Percentiles rank a stretch among this genome's conserved stretches.
These are phyloP conservation scores for Annulohypoxylon moriforme DNA, from an alignment of 495 filamentous ascomycete species.

Conservation along the genomic window DNA sequence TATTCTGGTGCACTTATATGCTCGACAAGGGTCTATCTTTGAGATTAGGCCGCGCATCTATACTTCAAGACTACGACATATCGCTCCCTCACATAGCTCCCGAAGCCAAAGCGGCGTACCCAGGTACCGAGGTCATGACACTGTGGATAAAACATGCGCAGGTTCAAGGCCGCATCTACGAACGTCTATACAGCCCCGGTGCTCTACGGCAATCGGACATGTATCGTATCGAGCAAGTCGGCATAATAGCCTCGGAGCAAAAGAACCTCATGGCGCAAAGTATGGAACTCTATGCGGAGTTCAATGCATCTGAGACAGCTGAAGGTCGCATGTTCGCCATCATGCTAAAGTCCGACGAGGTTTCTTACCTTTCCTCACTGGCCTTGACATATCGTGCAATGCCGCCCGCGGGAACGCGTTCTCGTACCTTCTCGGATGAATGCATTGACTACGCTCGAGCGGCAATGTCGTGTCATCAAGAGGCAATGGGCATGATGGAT, in stretches of 20 bases:
- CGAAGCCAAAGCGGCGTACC: constrained; percentile 46
- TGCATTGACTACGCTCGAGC: constrained; percentile 70
- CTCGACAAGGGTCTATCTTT: constrained; percentile 70
- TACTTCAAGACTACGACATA: constrained; percentile 74
- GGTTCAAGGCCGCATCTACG: constrained; percentile 69
- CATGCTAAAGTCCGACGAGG: constrained; percentile 65
- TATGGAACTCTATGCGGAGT: constrained; percentile 38
- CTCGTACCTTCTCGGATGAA: constrained; percentile 64
- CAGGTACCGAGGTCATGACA: constrained; percentile 52
- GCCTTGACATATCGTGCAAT: constrained; percentile 73
- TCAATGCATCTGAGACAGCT: constrained; percentile 28
- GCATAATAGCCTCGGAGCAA: constrained; percentile 40
- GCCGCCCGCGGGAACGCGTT: constrained; percentile 55
- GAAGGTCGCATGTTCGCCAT: constrained; percentile 56
- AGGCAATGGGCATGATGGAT: constrained; percentile 63
- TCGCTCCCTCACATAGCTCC: constrained; percentile 59
- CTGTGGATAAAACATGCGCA: constrained; percentile 65
- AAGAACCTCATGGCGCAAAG: constrained; percentile 42
- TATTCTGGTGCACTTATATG: constrained; percentile 75
- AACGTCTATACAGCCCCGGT: constrained; percentile 69
- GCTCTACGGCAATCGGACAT: constrained; percentile 62
- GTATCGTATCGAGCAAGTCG: constrained; percentile 56
- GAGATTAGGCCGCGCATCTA: constrained; percentile 70
- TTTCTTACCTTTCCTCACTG: constrained; percentile 64
- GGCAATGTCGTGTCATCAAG: constrained; percentile 65